Conservation (phyloP, 1,284 basidiomycete species). For the Filobasidium uniguttulatum region DNA sequence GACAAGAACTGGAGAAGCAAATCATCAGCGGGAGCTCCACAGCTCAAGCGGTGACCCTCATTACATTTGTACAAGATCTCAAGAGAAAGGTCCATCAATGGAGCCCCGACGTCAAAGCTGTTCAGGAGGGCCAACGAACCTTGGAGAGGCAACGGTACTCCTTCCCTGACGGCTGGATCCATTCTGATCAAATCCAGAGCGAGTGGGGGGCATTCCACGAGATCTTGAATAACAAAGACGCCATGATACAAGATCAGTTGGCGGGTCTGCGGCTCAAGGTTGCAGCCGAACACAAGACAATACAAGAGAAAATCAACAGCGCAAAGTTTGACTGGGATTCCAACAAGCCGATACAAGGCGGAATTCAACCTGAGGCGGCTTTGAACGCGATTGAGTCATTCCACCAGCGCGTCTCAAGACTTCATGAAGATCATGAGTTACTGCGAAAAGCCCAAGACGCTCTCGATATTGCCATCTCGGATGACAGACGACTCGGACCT, state of each 20-base stretch:
- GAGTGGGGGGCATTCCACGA: slow-evolving; percentile 99
- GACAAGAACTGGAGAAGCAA: slow-evolving; percentile 85
- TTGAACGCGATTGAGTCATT: slow-evolving; percentile 91
- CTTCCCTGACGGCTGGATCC: slow-evolving; percentile 94
- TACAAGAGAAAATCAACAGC: slow-evolving; percentile 84
- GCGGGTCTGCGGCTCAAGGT: slow-evolving; percentile 95
- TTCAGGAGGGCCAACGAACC: slow-evolving; percentile 87
- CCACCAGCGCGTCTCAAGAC: slow-evolving; percentile 72
- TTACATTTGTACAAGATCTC: slow-evolving; percentile 97
- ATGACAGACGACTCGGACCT: slow-evolving; percentile 81
- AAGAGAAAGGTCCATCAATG: slow-evolving; percentile 93
- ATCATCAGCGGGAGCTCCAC: slow-evolving; percentile 58
- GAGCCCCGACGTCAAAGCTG: slow-evolving; percentile 93
- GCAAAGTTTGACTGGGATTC: slow-evolving; percentile 82
- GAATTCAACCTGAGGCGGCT: slow-evolving; percentile 84
- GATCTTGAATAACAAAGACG: slow-evolving; percentile 93
- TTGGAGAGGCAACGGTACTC: slow-evolving; percentile 92
- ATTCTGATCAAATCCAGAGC: slow-evolving; percentile 90
- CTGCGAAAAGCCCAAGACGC: slow-evolving; percentile 89
- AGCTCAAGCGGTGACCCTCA: slow-evolving; percentile 93
- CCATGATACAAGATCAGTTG: slow-evolving; percentile 88
- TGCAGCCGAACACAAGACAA: slow-evolving; percentile 96
- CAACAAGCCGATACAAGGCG: slow-evolving; percentile 82
- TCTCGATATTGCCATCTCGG: slow-evolving; percentile 77
- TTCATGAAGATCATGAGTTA: slow-evolving; percentile 86